Conservation (phyloP, 768 basidiomycete species). For the Amanita exitialis region DNA sequence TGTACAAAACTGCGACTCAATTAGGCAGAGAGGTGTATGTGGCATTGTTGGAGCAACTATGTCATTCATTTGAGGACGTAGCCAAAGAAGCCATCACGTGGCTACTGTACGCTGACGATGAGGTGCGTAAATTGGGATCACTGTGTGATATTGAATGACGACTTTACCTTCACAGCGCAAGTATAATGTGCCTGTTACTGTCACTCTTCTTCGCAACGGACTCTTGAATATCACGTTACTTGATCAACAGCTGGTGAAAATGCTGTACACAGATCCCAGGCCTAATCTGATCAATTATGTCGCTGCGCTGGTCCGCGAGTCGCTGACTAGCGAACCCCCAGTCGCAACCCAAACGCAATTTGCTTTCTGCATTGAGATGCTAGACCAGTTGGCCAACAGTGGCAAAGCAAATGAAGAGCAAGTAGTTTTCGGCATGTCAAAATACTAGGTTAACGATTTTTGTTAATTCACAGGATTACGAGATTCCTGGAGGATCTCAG, state of each 20-base stretch:
- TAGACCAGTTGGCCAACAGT: slow-evolving; percentile 60
- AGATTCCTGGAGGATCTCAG: slow-evolving; percentile 76
- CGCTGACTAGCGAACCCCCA: slow-evolving; percentile 72
- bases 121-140: slow-evolving; percentile 39
- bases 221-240: slow-evolving; percentile 69
- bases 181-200: slow-evolving; percentile 90
- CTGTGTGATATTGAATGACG: slow-evolving; percentile 5
- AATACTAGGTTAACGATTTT: slow-evolving; percentile 6
- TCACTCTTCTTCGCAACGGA: slow-evolving; percentile 77
- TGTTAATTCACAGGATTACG: slow-evolving; percentile 37
- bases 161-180: slow-evolving; percentile 55
- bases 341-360: slow-evolving; percentile 76
- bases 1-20: slow-evolving; percentile 83
- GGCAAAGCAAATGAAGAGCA: slow-evolving; percentile 84
- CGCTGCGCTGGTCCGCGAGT: slow-evolving; percentile 78
- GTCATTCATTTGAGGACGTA: slow-evolving; percentile 83
- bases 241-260: slow-evolving; percentile 87
- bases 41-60: slow-evolving; percentile 79
- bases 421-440: slow-evolving; percentile 20
- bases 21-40: slow-evolving; percentile 93
- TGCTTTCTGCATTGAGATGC: slow-evolving; percentile 67
- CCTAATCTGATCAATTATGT: slow-evolving; percentile 73
- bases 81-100: slow-evolving; percentile 95
- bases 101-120: slow-evolving; percentile 94
- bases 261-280: slow-evolving; percentile 68